Evolutionary conservation across 1,284 basidiomycete genomes (phyloP), one percentile per base, ranked within the genome.

Genomic region (Pascua guehoae): DNA sequence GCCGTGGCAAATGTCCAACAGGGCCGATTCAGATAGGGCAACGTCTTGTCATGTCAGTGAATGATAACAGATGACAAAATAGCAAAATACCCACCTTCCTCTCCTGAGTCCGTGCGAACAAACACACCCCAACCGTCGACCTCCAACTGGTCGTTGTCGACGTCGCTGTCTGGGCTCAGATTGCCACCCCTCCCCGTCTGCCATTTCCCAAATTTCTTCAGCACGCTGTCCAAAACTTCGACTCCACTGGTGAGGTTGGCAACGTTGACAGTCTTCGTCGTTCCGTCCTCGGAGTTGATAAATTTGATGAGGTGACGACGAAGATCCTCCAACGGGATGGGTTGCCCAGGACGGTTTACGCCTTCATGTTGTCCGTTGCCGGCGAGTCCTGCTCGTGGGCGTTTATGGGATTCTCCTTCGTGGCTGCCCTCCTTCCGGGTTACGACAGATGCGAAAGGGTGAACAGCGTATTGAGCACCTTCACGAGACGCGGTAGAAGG

Each of bases 111-210:
- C 80, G 71, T 87, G 84, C 45, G 87, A 77, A 75, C 84, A 92
- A 0, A 62, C 1, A 91, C 86, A 15, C 86, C 88, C 89, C 91
- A 96, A 0, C 91, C 91, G 63, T 94, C 89, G 3, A 93, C 85
- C 54, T 83, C 84, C 14, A 94, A 78, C 1, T 84, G 78, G 55
- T 79, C 79, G 44, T 82, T 81, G 4, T 81, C 80, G 7, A 82
- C 81, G 42, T 81, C 78, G 17, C 66, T 71, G 58, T 77, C 74
- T 24, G 63, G 65, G 58, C 75, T 72, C 3, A 66, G 66, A 37
- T 47, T 51, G 4, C 51, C 46, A 17, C 47, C 40, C 12, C 63
- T 73, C 0, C 70, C 73, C 24, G 64, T 61, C 48, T 53, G 12
- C 64, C 85, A 79, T 73, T 91, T 93, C 51, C 85, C 85, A 67